Evolutionary conservation across 352 stramenopile species (phyloP), one percentile per base, ranked within the genome.

Genomic region (Phytophthora fragariaefolia): DNA sequence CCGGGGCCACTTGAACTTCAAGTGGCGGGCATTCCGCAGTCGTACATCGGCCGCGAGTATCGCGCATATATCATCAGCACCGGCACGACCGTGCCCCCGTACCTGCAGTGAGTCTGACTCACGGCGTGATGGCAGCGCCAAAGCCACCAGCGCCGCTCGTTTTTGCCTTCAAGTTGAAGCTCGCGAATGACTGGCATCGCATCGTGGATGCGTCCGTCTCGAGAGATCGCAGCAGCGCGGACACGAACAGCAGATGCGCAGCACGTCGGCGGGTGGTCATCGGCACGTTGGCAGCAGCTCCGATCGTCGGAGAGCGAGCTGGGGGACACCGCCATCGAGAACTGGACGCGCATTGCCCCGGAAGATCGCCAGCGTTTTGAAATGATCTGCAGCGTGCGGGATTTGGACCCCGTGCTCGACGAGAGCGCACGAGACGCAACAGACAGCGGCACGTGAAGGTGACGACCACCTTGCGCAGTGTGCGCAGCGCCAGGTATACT

Each of bases 1-100:
- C 42, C 54, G 3, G 32, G 18, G 20, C 50, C 66, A 36, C 61
- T 71, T 46, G 68, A 71, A 54, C 38, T 69, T 45, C 62, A 71
- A 48, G 62, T 56, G 46, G 50, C 50, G n/a, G 45, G 59, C 58
- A 82, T 88, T 57, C 67, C 79, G 18, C 58, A 83, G 34, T 79
- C 77, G 12, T 89, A 85, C 70, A 89, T 89, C 36, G 80, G 74
- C 5, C 71, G 72, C 23, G 80, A 89, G 60, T 89, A 86, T 71
- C 78, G 78, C 12, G 66, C 66, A 24, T 87, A 79, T 52, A 73
- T 89, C 42, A 20, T 71, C 20, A 67, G 64, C 49, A 81, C 65
- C 7, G 77, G 74, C 8, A 66, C 70, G 6, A 15, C 63, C n/a
- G 46, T 88, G 32, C 79, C 79, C 2, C 34, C 54, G 27, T 88